Evolutionary conservation across 345 rosid species (phyloP), one percentile per base, ranked within the genome.

Genomic region (Toxicodendron radicans): DNA sequence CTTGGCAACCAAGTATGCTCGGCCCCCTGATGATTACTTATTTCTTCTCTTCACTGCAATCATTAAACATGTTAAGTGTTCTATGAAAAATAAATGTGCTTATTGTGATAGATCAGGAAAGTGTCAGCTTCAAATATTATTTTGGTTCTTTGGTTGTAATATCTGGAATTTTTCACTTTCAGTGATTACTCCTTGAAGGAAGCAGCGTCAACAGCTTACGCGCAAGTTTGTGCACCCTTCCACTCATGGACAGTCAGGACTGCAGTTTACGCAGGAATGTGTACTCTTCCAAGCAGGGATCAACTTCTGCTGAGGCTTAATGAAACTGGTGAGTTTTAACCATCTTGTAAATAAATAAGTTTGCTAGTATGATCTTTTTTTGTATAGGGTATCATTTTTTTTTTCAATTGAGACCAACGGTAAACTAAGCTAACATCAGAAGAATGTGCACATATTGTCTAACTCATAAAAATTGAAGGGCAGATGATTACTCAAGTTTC

Each of bases 251-350:
- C 96, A 0, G 86, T 92, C 64, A 80, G 98, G 71, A 85, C 97
- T 11, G 98, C 98, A 1, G 99, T 91, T 78, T 93, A 87, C 71
- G 97, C 99, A 1, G 99, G 97, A 66, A 95, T 95, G 98, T 91
- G 89, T 72, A 81, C 99, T 56, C 93, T 95, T 64, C 99, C 99
- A 35, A 72, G 91, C 0, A 85, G 93, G 77, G 94, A 89, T 18
- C 94, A 87, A 48, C 98, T 92, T 66, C 62, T 95, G 83, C 68
- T 77, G 73, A 92, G 83, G 76, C 98, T 92, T 68, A 78, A 85
- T 43, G 99, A 95, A 88, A 89, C 96, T 21, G 92, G 95, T 87
- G 60, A 82, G 83, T 71, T 64, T 43, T 32, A 46, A 23, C 66
- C 35, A 7, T 58, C 45, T 13, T 30, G 43, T 7, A 17, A 33